These are phyloP conservation scores for Cardamine occulta DNA, from an alignment of 345 rosid species.

Conservation along the genomic window DNA sequence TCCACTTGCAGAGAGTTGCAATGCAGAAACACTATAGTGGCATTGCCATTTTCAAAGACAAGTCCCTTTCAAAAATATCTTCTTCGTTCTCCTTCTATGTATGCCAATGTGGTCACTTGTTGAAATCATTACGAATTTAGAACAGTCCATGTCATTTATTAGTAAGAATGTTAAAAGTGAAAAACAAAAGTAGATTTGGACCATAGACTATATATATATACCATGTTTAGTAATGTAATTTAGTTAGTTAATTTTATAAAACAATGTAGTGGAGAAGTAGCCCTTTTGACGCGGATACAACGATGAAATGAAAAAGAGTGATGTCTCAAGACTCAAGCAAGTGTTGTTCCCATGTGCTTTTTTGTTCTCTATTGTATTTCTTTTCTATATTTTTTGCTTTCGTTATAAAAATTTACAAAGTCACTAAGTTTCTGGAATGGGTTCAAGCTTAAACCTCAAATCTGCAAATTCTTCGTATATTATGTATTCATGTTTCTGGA, in stretches of 20 bases:
- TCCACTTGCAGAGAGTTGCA: conserved; percentile 40
- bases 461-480: background rate
- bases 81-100: conserved; percentile 25
- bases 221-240: conserved; percentile 25
- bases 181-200: conserved; percentile 11
- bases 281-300: conserved; percentile 43
- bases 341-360: conserved; percentile 42
- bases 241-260: conserved; percentile 9
- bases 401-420: background rate
- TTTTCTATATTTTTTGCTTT: background rate
- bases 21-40: conserved; percentile 37
- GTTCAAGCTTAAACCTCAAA: background rate
- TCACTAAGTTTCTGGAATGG: background rate
- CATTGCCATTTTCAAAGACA: conserved; percentile 32
- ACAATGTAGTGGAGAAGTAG: conserved; percentile 19
- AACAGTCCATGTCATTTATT: conserved; percentile 27
- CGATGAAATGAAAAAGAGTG: conserved; percentile 32
- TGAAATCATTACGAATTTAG: conserved; percentile 39
- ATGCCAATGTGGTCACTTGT: conserved; percentile 29
- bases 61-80: conserved; percentile 28
- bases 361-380: background rate
- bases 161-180: conserved; percentile 29
- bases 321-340: conserved; percentile 27
- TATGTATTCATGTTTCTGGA: background rate
- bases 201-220: conserved; percentile 15